These are phyloP conservation scores for Achaetomium macrosporum DNA, from an alignment of 2,329 filamentous ascomycete genomes.

Conservation along the genomic window DNA sequence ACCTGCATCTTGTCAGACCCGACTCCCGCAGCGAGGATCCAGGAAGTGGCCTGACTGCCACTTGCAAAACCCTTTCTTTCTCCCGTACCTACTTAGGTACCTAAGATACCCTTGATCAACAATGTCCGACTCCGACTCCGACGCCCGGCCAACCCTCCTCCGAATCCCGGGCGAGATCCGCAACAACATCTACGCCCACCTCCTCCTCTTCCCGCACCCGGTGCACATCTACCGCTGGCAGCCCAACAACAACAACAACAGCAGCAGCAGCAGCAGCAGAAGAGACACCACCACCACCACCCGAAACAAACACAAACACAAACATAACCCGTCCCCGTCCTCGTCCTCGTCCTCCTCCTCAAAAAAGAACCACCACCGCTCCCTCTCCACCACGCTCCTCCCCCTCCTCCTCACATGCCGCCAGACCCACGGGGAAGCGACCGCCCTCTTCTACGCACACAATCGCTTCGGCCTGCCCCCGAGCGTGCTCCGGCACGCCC, in stretches of 20 bases:
- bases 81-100: too few relatives aligned
- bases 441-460: constrained; percentile 15
- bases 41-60: too few relatives aligned
- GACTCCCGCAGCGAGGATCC: too few relatives aligned
- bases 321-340: too few relatives aligned
- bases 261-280: background rate
- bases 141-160: constrained; percentile 6
- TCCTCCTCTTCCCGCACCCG: constrained; percentile 11
- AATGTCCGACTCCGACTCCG: background rate
- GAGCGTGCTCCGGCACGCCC: background rate
- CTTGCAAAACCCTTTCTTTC: too few relatives aligned
- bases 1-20: too few relatives aligned
- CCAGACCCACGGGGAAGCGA: constrained; percentile 14
- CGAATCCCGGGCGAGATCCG: constrained; percentile 17
- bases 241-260: too few relatives aligned
- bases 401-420: constrained; percentile 13
- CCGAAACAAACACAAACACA: too few relatives aligned
- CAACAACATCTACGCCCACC: constrained; percentile 19
- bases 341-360: too few relatives aligned
- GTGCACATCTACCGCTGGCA: constrained; percentile 7
- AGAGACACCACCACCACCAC: background rate
- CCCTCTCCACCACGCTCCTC: background rate
- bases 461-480: constrained; percentile 10
- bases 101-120: too few relatives aligned
- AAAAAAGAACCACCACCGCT: too few relatives aligned